Evolutionary conservation across 2,329 filamentous ascomycete genomes (phyloP).

Genomic region (Claviceps sp.): DNA sequence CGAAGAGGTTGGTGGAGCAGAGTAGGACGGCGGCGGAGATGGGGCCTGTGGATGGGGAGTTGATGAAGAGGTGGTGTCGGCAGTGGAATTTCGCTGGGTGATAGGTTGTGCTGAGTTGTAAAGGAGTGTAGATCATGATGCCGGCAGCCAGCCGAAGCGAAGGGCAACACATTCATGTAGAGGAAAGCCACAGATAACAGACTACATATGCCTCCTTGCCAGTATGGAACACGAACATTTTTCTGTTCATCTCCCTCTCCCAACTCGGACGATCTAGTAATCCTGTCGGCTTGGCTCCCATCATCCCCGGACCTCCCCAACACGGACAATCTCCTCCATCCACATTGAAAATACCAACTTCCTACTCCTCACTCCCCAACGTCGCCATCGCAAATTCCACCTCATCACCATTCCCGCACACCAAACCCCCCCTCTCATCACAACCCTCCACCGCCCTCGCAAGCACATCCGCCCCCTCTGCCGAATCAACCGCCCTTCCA

Average conservation of each 20-base stretch:
- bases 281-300: too few species aligned
- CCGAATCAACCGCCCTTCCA: conserved; percentile 39
- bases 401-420: conserved; percentile 37
- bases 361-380: neutral
- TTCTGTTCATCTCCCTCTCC: too few species aligned
- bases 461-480: conserved; percentile 27
- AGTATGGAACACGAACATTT: too few species aligned
- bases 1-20: conserved; percentile 22
- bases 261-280: too few species aligned
- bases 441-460: conserved; percentile 23
- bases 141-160: too few species aligned
- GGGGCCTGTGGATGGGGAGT: conserved; percentile 24
- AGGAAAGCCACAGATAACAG: too few species aligned
- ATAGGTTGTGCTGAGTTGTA: too few species aligned
- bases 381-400: conserved; percentile 23
- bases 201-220: too few species aligned
- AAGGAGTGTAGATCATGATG: too few species aligned
- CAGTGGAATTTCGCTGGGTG: conserved; percentile 23
- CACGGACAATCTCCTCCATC: neutral
- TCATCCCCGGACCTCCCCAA: neutral
- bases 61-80: conserved; percentile 35
- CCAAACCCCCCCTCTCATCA: conserved; percentile 35
- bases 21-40: conserved; percentile 30
- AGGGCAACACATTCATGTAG: too few species aligned
- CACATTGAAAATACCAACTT: neutral